Conservation (phyloP, 345 rosid genomes). For the Citrus australasica region DNA sequence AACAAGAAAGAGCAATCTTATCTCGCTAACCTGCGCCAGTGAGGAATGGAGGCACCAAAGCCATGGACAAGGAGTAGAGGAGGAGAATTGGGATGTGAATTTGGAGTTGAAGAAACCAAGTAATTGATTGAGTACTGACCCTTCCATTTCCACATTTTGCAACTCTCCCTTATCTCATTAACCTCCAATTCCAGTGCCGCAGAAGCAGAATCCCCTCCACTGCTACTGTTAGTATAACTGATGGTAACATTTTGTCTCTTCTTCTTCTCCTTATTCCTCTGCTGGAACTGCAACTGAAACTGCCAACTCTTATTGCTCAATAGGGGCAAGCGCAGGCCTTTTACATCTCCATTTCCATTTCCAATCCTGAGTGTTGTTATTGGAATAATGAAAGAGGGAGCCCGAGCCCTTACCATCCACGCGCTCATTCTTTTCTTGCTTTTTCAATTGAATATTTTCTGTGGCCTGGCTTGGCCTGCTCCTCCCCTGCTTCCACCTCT, state of each 20-base stretch:
- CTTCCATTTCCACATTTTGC: slow-evolving; percentile 69
- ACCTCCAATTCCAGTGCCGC: slow-evolving; percentile 25
- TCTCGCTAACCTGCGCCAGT: slow-evolving; percentile 66
- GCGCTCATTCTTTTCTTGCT: too few species aligned
- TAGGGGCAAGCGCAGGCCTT: background rate
- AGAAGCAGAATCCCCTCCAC: too few species aligned
- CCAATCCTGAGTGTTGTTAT: background rate
- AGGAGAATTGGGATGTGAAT: slow-evolving; percentile 15
- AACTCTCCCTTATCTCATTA: slow-evolving; percentile 46
- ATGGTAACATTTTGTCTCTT: background rate
- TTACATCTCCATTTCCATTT: background rate
- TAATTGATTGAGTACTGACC: slow-evolving; percentile 68
- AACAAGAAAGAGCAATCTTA: background rate
- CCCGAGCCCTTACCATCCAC: too few species aligned
- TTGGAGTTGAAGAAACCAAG: slow-evolving; percentile 45
- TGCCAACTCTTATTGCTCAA: background rate
- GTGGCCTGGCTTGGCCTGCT: too few species aligned
- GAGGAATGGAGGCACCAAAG: slow-evolving; percentile 82
- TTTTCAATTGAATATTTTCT: too few species aligned
- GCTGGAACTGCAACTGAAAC: background rate
- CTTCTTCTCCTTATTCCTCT: background rate
- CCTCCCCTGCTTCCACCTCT: too few species aligned
- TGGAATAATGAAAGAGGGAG: too few species aligned
- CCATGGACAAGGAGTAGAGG: too few species aligned
- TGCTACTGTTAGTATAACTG: background rate